Conservation (phyloP, 805 yeast species). For the Candida pseudofarinosa region DNA sequence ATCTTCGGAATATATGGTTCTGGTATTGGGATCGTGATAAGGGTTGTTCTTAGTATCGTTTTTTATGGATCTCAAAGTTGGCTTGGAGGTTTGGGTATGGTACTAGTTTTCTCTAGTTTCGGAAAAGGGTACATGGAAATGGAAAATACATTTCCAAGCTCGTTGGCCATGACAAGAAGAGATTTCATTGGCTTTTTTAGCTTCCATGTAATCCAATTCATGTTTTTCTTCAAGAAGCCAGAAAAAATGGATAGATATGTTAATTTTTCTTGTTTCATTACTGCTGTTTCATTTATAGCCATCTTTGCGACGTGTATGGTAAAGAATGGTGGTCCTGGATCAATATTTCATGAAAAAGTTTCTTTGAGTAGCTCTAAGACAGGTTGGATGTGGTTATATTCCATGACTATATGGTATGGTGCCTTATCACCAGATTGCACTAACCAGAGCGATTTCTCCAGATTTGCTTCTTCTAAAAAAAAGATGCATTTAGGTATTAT, state of each 20-base stretch:
- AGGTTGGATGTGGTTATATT: conserved; percentile 41
- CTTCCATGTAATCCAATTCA: conserved; percentile 42
- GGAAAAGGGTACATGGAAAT: conserved; percentile 34
- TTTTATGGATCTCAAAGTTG: conserved; percentile 46
- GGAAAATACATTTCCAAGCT: conserved; percentile 32
- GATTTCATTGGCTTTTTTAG: conserved; percentile 41
- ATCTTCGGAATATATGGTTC: conserved; percentile 47
- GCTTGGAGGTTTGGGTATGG: conserved; percentile 43
- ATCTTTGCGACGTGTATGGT: conserved; percentile 25
- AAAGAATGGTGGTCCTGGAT: conserved; percentile 27
- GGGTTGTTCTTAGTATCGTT: conserved; percentile 42
- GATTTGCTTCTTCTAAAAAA: conserved; percentile 27
- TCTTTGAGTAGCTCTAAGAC: conserved; percentile 16
- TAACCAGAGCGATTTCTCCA: conserved; percentile 37
- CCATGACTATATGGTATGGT: conserved; percentile 36
- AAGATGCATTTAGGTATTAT: conserved; percentile 31
- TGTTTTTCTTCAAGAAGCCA: conserved; percentile 41
- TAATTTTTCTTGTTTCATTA: conserved; percentile 17
- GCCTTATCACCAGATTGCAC: conserved; percentile 22
- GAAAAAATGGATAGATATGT: conserved; percentile 32
- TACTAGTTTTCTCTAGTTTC: conserved; percentile 34
- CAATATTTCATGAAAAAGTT: conserved; percentile 6
- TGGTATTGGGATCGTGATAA: conserved; percentile 37
- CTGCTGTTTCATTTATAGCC: conserved; percentile 24
- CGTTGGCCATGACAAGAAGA: conserved; percentile 36